phyloP scores from a whole-genome alignment of 495 filamentous ascomycete species.

The Penicillium lagena region DNA sequence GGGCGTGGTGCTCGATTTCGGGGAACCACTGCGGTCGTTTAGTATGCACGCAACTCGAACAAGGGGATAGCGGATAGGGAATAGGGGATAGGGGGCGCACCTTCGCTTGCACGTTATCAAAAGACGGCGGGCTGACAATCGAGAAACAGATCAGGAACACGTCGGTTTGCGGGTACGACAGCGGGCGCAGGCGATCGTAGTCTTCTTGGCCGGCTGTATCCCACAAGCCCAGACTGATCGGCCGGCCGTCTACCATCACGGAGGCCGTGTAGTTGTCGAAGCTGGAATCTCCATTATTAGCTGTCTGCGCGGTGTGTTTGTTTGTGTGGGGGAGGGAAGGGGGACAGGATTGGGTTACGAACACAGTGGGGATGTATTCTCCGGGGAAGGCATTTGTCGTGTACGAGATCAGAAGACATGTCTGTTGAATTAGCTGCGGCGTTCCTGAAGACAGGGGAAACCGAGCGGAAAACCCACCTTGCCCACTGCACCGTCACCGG shows the following conservation, averaged over 20 bases:
- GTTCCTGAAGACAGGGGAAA: neutral
- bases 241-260: constrained; percentile 97
- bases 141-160: constrained; percentile 99
- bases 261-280: constrained; percentile 99
- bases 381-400: constrained; percentile 98
- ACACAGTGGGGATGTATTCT: constrained; percentile 99
- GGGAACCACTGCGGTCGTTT: constrained; percentile 69
- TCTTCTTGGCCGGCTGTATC: constrained; percentile 99
- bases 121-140: constrained; percentile 93
- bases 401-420: constrained; percentile 97
- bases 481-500: constrained; percentile 96
- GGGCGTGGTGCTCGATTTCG: constrained; percentile 95
- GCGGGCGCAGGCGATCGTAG: constrained; percentile 90
- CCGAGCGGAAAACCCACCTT: constrained; percentile 56
- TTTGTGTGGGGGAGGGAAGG: neutral
- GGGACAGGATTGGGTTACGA: constrained; percentile 39
- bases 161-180: constrained; percentile 96
- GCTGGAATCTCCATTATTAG: constrained; percentile 34
- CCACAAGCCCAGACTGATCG: constrained; percentile 94
- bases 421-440: constrained; percentile 44
- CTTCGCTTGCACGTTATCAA: constrained; percentile 97
- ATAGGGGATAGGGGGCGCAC: constrained; percentile 34
- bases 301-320: too few relatives aligned
- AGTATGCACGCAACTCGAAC: neutral
- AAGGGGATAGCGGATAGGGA: neutral